Evolutionary conservation across 305 asterid genomes (phyloP), one percentile per base, ranked within the genome.

Genomic region (Solanum hybrid): DNA sequence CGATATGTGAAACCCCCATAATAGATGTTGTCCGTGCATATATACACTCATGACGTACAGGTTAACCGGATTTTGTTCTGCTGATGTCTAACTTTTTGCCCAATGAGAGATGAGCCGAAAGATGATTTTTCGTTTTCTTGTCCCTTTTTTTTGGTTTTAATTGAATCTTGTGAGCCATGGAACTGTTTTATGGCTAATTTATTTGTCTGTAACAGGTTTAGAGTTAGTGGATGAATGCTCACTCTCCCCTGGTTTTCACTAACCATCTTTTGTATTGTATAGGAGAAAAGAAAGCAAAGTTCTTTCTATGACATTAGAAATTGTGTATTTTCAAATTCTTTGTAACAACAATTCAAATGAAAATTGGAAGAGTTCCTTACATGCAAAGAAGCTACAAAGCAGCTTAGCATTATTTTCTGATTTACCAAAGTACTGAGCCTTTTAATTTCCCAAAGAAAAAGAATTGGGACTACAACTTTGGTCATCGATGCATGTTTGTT

Each of bases 1-100:
- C 99, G 0, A 91, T 97, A 35, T 97, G 99, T 85, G 93, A 91
- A 88, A 95, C 96, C 72, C 96, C 96, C 34, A 96, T 96, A 36
- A 42, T 92, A 77, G 99, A 97, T 86, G 94, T 96, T 8, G 98
- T 96, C 87, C 96, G 93, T 42, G 89, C 93, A 13, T 80, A 91
- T 81, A 81, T 94, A 29, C 87, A 80, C 77, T 92, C 93, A 82
- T 94, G 92, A 93, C 75, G 45, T 71, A 80, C 88, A 80, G 85
- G 82, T 79, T 90, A 92, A 89, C 88, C 89, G 85, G 92, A 90
- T 90, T 92, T 92, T 92, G 91, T 88, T 86, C 79, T 76, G 40
- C 86, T 77, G 32, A 88, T 45, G 31, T 26, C 75, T 32, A 75
- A 88, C 51, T 40, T 85, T 85, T 85, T 56, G 76, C 27, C 12